Evolutionary conservation across 306 rosid species (phyloP).

Genomic region (Notholithocarpus densiflorus): DNA sequence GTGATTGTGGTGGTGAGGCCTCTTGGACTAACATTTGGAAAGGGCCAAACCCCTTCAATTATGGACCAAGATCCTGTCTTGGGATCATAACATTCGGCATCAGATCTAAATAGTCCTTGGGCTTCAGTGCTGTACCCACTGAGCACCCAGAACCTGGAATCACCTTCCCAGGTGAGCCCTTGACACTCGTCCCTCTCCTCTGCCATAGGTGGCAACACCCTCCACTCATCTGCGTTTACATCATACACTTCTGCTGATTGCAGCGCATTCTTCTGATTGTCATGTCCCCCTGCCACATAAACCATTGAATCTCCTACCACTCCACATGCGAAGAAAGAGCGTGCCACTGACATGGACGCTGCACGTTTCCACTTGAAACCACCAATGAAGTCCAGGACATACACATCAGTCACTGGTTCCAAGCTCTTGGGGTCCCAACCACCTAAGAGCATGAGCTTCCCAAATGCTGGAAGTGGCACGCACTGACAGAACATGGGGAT

Average conservation of each 20-base stretch:
- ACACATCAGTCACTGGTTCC: background rate
- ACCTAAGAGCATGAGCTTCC: background rate
- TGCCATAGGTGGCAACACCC: background rate
- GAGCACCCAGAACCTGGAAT: background rate
- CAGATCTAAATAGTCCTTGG: background rate
- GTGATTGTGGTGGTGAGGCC: background rate
- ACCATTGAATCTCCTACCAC: background rate
- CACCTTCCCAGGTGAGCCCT: background rate
- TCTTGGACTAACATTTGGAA: background rate
- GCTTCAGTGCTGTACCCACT: background rate
- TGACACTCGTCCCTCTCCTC: slow-evolving; percentile 7
- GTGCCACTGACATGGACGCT: background rate
- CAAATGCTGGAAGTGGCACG: background rate
- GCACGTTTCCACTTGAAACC: background rate
- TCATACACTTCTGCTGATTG: slow-evolving; percentile 2
- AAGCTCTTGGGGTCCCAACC: slow-evolving; percentile 2
- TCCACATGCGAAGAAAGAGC: slow-evolving; percentile 3
- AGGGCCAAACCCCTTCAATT: background rate
- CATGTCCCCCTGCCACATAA: slow-evolving; percentile 2
- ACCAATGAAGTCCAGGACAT: background rate
- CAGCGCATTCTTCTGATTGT: slow-evolving; percentile 1
- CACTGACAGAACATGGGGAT: slow-evolving; percentile 4
- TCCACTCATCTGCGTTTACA: slow-evolving; percentile 1
- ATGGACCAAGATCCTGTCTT: background rate
- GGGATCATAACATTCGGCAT: background rate